Percentiles rank a stretch among this genome's conserved stretches.
phyloP scores from a whole-genome alignment of 331 rosid species.

The Quercus lobata region DNA sequence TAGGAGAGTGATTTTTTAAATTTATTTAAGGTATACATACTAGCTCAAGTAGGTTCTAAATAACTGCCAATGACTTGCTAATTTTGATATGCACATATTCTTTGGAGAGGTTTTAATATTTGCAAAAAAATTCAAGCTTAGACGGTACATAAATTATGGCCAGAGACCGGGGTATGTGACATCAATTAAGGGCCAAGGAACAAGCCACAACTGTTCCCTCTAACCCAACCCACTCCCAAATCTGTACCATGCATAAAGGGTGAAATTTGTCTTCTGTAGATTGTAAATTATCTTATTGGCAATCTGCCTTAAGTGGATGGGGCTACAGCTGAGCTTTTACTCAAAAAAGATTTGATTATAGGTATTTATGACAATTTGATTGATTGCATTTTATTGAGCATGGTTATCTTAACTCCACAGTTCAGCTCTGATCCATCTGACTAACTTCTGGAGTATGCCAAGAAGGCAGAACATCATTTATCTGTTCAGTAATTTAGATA shows the following conservation, averaged over 20 bases:
- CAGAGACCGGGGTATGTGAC: background rate
- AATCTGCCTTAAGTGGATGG: background rate
- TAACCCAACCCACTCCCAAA: background rate
- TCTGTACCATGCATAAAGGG: background rate
- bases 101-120: background rate
- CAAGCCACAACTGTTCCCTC: background rate
- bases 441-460: background rate
- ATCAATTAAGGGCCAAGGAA: no score
- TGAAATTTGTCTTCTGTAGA: background rate
- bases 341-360: background rate
- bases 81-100: background rate
- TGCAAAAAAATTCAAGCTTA: background rate
- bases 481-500: background rate
- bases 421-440: background rate
- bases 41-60: background rate
- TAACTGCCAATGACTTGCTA: background rate
- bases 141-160: background rate
- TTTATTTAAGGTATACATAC: background rate
- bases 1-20: background rate
- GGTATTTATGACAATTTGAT: background rate
- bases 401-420: background rate
- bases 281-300: background rate
- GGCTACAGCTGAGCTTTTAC: background rate
- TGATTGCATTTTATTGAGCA: background rate
- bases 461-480: background rate